A percentile compares a stretch with the other conserved stretches of the same genome.
Evolutionary conservation across 208 protist genomes (phyloP).

Genomic region (Wallacemonas sp.): DNA sequence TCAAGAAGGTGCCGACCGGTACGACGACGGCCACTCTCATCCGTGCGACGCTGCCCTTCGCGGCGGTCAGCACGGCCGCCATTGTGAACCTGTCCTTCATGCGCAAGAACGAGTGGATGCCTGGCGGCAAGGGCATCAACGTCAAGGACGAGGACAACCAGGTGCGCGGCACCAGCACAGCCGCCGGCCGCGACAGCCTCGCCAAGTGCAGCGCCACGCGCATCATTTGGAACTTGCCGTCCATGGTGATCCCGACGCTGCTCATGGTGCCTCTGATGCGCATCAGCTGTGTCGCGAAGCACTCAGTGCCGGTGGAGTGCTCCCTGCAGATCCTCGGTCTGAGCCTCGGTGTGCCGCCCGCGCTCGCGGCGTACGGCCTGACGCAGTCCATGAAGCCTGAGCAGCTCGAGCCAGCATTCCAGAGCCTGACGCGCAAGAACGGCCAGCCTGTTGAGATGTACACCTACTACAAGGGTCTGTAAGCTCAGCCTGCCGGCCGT

Average conservation of each 20-base stretch:
- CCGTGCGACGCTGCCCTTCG: slow-evolving; percentile 83
- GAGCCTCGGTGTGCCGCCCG: slow-evolving; percentile 67
- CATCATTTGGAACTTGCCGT: slow-evolving; percentile 79
- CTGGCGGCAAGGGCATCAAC: slow-evolving; percentile 68
- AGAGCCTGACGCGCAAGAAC: slow-evolving; percentile 60
- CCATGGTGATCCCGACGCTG: slow-evolving; percentile 89
- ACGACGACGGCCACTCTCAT: slow-evolving; percentile 62
- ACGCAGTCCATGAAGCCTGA: slow-evolving; percentile 52
- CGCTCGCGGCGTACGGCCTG: slow-evolving; percentile 68
- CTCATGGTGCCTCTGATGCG: slow-evolving; percentile 67
- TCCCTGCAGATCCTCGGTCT: slow-evolving; percentile 72
- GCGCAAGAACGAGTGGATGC: slow-evolving; percentile 90
- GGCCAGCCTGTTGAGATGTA: slow-evolving; percentile 64
- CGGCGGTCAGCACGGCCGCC: slow-evolving; percentile 76
- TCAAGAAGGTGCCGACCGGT: slow-evolving; percentile 55
- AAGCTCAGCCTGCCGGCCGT: neutral
- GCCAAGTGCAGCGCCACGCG: slow-evolving; percentile 80
- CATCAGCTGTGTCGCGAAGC: slow-evolving; percentile 25
- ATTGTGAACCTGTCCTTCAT: slow-evolving; percentile 90
- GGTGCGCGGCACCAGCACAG: slow-evolving; percentile 65
- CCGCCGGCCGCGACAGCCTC: slow-evolving; percentile 79
- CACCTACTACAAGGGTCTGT: slow-evolving; percentile 89
- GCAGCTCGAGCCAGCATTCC: slow-evolving; percentile 65
- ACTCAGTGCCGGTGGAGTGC: slow-evolving; percentile 47
- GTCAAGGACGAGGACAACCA: slow-evolving; percentile 87